Conservation (phyloP, 306 rosid genomes). For the Prunus dulcis region DNA sequence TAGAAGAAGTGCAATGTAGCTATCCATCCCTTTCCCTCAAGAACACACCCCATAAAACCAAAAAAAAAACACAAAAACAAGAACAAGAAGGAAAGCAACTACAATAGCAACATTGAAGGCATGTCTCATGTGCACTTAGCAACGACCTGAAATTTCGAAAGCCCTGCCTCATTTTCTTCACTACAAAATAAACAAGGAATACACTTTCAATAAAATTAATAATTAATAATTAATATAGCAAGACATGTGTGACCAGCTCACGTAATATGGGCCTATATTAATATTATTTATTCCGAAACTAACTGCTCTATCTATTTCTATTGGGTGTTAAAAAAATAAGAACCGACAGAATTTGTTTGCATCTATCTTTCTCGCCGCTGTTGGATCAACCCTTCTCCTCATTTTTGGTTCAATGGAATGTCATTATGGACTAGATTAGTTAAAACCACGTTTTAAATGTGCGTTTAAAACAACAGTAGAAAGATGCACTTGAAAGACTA, state of each 20-base stretch:
- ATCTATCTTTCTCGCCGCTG: conserved; percentile 3
- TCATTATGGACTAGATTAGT: not conserved
- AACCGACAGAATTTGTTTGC: conserved; percentile 19
- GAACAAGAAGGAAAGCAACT: not conserved
- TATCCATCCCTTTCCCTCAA: not conserved
- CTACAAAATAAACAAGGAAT: not conserved
- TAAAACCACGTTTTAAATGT: not conserved
- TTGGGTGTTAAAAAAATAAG: not conserved
- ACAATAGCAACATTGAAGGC: conserved; percentile 3
- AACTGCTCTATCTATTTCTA: too few species aligned
- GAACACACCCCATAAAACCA: not conserved
- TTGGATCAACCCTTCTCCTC: not conserved
- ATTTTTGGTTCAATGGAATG: not conserved
- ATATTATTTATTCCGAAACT: not conserved
- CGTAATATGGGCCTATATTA: conserved; percentile 13
- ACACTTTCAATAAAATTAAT: not conserved
- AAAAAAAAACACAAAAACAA: not conserved
- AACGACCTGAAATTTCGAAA: not conserved
- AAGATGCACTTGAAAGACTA: not conserved
- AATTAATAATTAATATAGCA: not conserved
- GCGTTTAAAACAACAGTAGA: not conserved
- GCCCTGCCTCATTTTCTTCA: not conserved
- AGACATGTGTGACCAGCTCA: conserved; percentile 23
- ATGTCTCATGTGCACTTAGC: conserved; percentile 14
- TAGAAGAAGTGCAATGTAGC: not conserved